Base-by-base conservation (phyloP, 495 filamentous ascomycete genomes). In the Neurospora sp. region DNA sequence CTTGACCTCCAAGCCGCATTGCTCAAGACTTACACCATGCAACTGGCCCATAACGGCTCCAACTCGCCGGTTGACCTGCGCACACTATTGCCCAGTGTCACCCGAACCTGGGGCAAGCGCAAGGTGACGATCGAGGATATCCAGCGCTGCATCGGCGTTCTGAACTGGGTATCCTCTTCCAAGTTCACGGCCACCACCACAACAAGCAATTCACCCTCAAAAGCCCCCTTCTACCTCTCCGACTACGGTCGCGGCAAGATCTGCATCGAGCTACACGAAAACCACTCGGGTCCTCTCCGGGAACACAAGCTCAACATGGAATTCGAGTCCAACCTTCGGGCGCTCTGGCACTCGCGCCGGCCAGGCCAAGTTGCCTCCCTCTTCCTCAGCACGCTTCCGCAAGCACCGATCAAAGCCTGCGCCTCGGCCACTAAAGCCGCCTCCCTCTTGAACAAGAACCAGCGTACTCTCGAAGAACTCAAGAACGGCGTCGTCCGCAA, bases 31-130 rank as follows among this genome's bases (percentile, higher is more conserved):
- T 79, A 90, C 22, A 86, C 83, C 22, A 77, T 90, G 70, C 86
- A 90, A 72, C 85, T 85, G 72, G 89, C 88, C 0, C 91, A 93
- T 81, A 88, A 91, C 81, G 89, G 90, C 75, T 81, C 83, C 9
- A 77, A 84, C 44, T 84, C 86, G 0, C 89, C 90, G 10, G 84
- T 85, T 44, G 89, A 92, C 76, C 75, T 92, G 39, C 83, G 83
- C n/a, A 78, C 76, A 3, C 79, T 93, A 8, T 85, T 82, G 44
- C 84, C 86, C 5, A 83, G 85, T 71, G 81, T 91, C 59, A 84
- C 87, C 6, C 85, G 84, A 73, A 78, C 85, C 48, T 93, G 90
- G 90, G 85, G 87, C 48, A 89, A 88, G 79, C 83, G 89, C 41
- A 81, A 77, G 71, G 88, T 92, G 6, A 84, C 80, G 0, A 74